Percentiles rank a stretch among this genome's conserved stretches.
phyloP scores from a whole-genome alignment of 1,284 basidiomycete genomes.

The Gomphus sp. region DNA sequence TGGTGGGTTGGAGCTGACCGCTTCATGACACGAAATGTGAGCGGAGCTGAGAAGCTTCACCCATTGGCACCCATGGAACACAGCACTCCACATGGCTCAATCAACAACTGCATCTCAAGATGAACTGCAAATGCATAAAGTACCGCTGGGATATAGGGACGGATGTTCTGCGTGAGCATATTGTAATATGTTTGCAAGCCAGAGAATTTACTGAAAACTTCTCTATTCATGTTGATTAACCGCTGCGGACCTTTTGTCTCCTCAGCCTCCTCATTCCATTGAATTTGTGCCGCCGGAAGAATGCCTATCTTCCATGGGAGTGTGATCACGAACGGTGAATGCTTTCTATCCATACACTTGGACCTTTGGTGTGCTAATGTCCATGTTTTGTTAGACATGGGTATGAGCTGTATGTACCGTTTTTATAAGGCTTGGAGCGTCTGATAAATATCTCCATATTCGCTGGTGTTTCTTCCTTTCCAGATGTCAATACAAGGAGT shows the following conservation, averaged over 20 bases:
- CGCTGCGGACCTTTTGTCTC: background rate
- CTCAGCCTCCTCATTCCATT: slow-evolving; percentile 76
- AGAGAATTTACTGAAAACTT: background rate
- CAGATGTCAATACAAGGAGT: slow-evolving; percentile 91
- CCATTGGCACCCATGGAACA: background rate
- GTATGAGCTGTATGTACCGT: slow-evolving; percentile 61
- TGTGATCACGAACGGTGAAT: slow-evolving; percentile 64
- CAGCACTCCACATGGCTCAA: background rate
- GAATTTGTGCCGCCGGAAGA: slow-evolving; percentile 71
- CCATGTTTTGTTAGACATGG: slow-evolving; percentile 30
- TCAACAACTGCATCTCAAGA: slow-evolving; percentile 73
- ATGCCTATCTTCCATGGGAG: slow-evolving; percentile 72
- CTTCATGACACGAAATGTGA: background rate
- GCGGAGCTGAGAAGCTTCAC: background rate
- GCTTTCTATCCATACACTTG: background rate
- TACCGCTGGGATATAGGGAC: slow-evolving; percentile 84
- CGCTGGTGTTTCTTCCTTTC: slow-evolving; percentile 12
- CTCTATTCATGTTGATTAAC: background rate
- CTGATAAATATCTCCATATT: slow-evolving; percentile 2
- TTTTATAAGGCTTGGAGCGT: background rate
- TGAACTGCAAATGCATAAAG: slow-evolving; percentile 67
- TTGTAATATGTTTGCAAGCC: background rate
- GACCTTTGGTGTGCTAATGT: background rate
- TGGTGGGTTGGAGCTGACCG: background rate
- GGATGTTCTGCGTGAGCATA: slow-evolving; percentile 80